A percentile compares a stretch with the other conserved stretches of the same genome.
Evolutionary conservation across 805 yeast species (phyloP).

Genomic region (Debaryomyces hansenii): DNA sequence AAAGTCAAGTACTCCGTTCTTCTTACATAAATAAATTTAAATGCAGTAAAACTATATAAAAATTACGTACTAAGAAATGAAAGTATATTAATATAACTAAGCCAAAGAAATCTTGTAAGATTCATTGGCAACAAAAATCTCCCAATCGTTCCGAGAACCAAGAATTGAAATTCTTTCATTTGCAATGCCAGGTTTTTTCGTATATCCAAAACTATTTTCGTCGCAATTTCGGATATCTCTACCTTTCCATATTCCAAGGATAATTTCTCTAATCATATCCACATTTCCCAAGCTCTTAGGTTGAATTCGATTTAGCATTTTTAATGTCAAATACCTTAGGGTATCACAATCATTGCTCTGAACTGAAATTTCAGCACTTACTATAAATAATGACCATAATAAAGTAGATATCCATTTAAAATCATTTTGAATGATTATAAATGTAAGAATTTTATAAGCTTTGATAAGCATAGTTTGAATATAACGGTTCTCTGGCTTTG

Average conservation of each 20-base stretch:
- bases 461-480: constrained; percentile 15
- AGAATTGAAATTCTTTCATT: constrained; percentile 4
- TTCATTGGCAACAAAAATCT: constrained; percentile 25
- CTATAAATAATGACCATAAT: constrained; percentile 29
- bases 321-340: constrained; percentile 23
- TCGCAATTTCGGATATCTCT: constrained; percentile 24
- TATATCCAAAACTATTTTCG: constrained; percentile 16
- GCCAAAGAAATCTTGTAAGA: constrained; percentile 23
- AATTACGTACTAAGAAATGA: neutral
- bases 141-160: constrained; percentile 32
- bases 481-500: constrained; percentile 19
- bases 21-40: too few species aligned
- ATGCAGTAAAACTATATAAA: too few species aligned
- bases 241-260: constrained; percentile 26
- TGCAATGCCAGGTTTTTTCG: neutral
- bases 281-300: constrained; percentile 27
- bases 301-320: constrained; percentile 24
- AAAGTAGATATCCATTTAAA: constrained; percentile 31
- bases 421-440: constrained; percentile 23
- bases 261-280: constrained; percentile 18
- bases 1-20: too few species aligned
- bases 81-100: constrained; percentile 5
- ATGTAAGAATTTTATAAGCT: constrained; percentile 19
- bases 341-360: constrained; percentile 23
- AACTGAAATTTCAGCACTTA: constrained; percentile 24